Conservation (phyloP, 192 early-diverging fungal genomes). For the Pecoramyces ruminantium region DNA sequence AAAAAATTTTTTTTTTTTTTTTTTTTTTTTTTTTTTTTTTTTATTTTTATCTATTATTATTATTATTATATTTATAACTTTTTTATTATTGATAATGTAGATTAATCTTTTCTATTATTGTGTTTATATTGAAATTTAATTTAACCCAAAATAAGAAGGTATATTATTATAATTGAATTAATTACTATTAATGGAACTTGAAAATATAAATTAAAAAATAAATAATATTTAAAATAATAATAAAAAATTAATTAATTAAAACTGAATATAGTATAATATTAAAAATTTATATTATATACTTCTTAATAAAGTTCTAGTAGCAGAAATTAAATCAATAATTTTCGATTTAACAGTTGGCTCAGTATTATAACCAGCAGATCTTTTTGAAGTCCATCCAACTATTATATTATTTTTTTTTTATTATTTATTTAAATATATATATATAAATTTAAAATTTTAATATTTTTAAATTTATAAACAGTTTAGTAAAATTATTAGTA, state of each 20-base stretch:
- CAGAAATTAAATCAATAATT: constrained; percentile 74
- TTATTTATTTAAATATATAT: too few relatives aligned
- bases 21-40: too few relatives aligned
- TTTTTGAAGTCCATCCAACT: constrained; percentile 26
- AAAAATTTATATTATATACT: constrained; percentile 29
- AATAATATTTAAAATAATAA: too few relatives aligned
- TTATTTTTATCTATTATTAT: background rate
- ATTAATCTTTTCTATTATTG: background rate
- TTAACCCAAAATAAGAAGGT: background rate
- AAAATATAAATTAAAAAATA: too few relatives aligned
- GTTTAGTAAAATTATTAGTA: too few relatives aligned
- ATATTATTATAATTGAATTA: background rate
- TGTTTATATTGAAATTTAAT: background rate
- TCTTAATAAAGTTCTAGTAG: constrained; percentile 74
- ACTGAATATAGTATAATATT: too few relatives aligned
- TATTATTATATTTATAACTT: background rate
- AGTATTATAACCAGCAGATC: constrained; percentile 15
- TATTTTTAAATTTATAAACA: too few relatives aligned
- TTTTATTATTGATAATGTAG: too few relatives aligned
- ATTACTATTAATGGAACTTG: background rate
- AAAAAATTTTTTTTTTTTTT: too few relatives aligned
- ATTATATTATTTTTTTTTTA: too few relatives aligned
- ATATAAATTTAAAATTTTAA: too few relatives aligned
- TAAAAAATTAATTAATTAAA: too few relatives aligned
- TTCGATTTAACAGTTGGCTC: constrained; percentile 56